Base-by-base conservation (phyloP, 2,329 filamentous ascomycete genomes). In the Ampelomyces quisqualis region DNA sequence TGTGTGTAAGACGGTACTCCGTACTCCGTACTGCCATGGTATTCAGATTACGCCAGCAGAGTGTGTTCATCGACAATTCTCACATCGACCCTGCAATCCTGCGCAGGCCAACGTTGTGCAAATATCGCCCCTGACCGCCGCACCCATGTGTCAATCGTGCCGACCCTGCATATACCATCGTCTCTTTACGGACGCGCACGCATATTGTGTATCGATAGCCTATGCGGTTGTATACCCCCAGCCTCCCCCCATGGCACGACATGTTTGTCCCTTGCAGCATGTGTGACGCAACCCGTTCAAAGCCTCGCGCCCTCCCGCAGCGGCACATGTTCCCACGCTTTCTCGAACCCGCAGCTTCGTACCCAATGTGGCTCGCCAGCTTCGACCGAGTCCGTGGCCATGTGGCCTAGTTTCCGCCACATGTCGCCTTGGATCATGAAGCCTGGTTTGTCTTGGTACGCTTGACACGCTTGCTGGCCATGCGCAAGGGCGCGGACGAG, bases 401-500 rank as follows among this genome's bases (percentile, higher is more conserved):
- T 73, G 56, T 82, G 77, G 17, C 76, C 74, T 34, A 85, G 60
- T 58, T 74, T 78, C 40, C 75, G 60, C 84, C 84, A 90, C 56
- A 78, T 71, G 3, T 76, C 74, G 0, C 73, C 74, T 46, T 74
- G 75, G 26, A 88, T 66, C 36, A 69, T 65, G 20, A 80, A 72
- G 9, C 49, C 56, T 11, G 52, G 72, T 70, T 17, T 71, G 64
- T 31, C 45, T 43, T 74, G 71, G 46, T 65, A 85, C 27, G 65
- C 62, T 50, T 61, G 55, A 36, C 75, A 77, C 1, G 77, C 58
- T 21, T 73, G 62, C 62, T 84, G 74, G 1, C 81, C 88, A 55
- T 89, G 69, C 3, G 78, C 77, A 13, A 93, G 65, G 1, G 88
- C 84, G 21, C 90, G 74, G 6, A 84, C 74, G 4, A 94, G 70